Evolutionary conservation across 2,329 filamentous ascomycete genomes (phyloP).

Genomic region (Verticillium nubilum): DNA sequence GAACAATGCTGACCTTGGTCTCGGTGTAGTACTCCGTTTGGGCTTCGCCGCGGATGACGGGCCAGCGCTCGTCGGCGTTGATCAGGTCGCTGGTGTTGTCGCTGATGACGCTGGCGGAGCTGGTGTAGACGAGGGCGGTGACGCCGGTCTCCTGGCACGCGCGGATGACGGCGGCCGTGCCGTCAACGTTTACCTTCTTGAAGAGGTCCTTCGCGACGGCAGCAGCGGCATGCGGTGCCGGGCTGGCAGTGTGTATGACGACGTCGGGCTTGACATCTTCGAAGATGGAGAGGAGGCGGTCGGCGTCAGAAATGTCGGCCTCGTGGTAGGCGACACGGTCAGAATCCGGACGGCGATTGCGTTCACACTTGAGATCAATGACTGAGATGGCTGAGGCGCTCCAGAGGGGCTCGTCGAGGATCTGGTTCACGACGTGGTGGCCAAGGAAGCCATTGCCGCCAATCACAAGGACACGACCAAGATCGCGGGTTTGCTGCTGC

Average conservation of each 20-base stretch:
- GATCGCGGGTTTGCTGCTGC: slow-evolving; percentile 16
- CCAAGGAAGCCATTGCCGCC: slow-evolving; percentile 83
- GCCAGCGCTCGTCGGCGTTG: slow-evolving; percentile 82
- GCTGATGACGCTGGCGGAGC: slow-evolving; percentile 79
- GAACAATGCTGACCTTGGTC: slow-evolving; percentile 61
- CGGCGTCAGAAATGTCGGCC: slow-evolving; percentile 68
- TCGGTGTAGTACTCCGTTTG: slow-evolving; percentile 83
- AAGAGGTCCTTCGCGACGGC: slow-evolving; percentile 57
- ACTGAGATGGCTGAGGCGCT: slow-evolving; percentile 55
- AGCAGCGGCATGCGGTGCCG: slow-evolving; percentile 49
- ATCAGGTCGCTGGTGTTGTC: slow-evolving; percentile 75
- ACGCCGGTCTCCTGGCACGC: slow-evolving; percentile 67
- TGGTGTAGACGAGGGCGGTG: slow-evolving; percentile 84
- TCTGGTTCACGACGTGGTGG: slow-evolving; percentile 72
- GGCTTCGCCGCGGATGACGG: slow-evolving; percentile 63
- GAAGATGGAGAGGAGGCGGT: slow-evolving; percentile 59
- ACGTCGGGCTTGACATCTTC: slow-evolving; percentile 65
- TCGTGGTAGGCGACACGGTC: slow-evolving; percentile 63
- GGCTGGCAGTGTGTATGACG: slow-evolving; percentile 87
- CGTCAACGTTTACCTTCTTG: slow-evolving; percentile 80
- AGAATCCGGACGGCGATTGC: slow-evolving; percentile 57
- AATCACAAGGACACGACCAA: slow-evolving; percentile 71
- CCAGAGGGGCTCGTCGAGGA: slow-evolving; percentile 45
- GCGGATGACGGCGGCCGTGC: slow-evolving; percentile 71
- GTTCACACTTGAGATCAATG: slow-evolving; percentile 64